These are phyloP conservation scores for Populus pruinosa DNA, from an alignment of 345 rosid genomes.

Conservation along the genomic window DNA sequence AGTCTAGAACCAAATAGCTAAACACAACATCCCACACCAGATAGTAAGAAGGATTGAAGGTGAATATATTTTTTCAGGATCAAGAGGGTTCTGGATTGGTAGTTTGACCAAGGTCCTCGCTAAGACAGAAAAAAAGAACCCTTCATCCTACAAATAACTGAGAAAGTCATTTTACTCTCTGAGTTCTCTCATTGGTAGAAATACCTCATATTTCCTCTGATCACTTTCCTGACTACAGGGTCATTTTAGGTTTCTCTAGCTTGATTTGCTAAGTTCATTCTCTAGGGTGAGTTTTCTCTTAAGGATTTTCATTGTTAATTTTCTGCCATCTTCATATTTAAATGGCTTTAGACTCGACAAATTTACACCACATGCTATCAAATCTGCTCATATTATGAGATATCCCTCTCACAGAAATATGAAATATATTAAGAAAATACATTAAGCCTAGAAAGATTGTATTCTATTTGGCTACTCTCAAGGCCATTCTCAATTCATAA, in stretches of 20 bases:
- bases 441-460: neutral
- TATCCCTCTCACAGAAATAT: no score
- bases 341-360: neutral
- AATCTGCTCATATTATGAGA: neutral
- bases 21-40: neutral
- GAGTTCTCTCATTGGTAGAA: neutral
- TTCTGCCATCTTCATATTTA: neutral
- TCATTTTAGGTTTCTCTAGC: no score
- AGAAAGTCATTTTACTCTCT: neutral
- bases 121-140: neutral
- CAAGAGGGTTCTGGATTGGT: neutral
- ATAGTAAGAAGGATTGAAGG: neutral
- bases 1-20: neutral
- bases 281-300: neutral
- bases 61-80: neutral
- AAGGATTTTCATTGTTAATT: neutral
- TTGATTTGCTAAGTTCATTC: neutral
- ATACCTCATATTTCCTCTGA: neutral
- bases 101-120: neutral
- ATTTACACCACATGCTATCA: neutral
- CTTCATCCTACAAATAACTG: neutral
- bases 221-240: no score
- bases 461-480: neutral
- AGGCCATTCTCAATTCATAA: neutral
- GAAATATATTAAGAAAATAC: neutral